Percentiles rank a stretch among this genome's conserved stretches.
phyloP scores from a whole-genome alignment of 805 yeast genomes.

The Yamadazyma takamatsuzukensis region DNA sequence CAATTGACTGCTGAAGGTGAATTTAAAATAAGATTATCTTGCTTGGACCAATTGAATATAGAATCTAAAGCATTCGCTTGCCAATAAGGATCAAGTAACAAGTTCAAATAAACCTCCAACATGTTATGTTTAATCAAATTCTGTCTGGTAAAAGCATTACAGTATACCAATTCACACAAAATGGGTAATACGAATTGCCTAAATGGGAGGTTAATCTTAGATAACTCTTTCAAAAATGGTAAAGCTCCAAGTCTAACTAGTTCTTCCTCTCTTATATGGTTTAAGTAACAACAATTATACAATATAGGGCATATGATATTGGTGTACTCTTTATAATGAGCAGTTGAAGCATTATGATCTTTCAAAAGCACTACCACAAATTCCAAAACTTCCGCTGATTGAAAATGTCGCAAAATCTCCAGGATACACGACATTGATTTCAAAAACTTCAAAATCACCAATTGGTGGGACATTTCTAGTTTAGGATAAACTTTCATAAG shows the following conservation, averaged over 20 bases:
- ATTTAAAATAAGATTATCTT: slow-evolving; percentile 20
- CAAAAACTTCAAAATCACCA: slow-evolving; percentile 42
- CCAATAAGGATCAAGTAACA: slow-evolving; percentile 53
- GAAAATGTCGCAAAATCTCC: slow-evolving; percentile 27
- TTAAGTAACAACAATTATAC: slow-evolving; percentile 50
- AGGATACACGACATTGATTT: slow-evolving; percentile 38
- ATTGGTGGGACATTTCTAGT: slow-evolving; percentile 28
- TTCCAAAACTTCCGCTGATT: slow-evolving; percentile 41
- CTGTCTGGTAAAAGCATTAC: slow-evolving; percentile 36
- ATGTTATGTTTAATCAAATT: slow-evolving; percentile 35
- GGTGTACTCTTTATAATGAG: slow-evolving; percentile 35
- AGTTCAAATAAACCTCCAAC: slow-evolving; percentile 33
- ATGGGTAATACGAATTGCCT: slow-evolving; percentile 53
- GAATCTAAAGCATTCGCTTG: slow-evolving; percentile 54
- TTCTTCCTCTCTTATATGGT: slow-evolving; percentile 41
- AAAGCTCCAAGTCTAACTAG: slow-evolving; percentile 46
- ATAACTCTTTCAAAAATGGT: slow-evolving; percentile 39
- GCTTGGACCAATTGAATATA: slow-evolving; percentile 37
- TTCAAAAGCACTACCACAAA: slow-evolving; percentile 34
- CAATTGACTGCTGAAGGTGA: slow-evolving; percentile 25
- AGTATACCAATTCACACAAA: slow-evolving; percentile 49
- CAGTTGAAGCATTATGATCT: slow-evolving; percentile 22
- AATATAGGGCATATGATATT: slow-evolving; percentile 46
- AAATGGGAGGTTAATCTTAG: slow-evolving; percentile 38
- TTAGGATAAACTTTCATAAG: slow-evolving; percentile 37